Evolutionary conservation across 2,329 filamentous ascomycete genomes (phyloP).

Genomic region (Chalaropsis thielavioides): DNA sequence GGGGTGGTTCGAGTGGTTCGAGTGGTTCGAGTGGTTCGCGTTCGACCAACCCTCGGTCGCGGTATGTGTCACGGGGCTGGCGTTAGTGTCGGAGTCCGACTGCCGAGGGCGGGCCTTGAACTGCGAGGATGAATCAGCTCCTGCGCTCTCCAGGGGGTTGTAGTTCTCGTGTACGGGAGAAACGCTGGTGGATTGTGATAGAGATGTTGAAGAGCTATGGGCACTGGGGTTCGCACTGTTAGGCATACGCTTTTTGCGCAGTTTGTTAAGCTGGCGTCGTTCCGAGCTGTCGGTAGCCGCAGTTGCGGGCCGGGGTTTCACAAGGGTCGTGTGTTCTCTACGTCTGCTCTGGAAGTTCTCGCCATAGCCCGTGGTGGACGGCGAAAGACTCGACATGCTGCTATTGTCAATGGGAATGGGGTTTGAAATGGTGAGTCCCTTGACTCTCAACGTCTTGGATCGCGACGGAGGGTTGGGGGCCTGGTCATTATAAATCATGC

Average conservation of each 20-base stretch:
- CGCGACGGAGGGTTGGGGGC: slow-evolving; percentile 1
- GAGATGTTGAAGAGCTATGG: slow-evolving; percentile 73
- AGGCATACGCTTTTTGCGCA: slow-evolving; percentile 72
- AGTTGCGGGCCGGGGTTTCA: slow-evolving; percentile 47
- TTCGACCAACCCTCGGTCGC: background rate
- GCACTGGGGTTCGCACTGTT: slow-evolving; percentile 71
- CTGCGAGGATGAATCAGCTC: slow-evolving; percentile 7
- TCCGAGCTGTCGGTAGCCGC: slow-evolving; percentile 40
- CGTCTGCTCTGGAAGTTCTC: slow-evolving; percentile 34
- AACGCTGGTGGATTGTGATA: slow-evolving; percentile 34
- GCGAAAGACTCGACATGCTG: slow-evolving; percentile 22
- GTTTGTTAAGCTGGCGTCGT: slow-evolving; percentile 69
- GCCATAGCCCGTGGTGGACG: slow-evolving; percentile 26
- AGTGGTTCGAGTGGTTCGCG: background rate
- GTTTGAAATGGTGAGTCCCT: slow-evolving; percentile 16
- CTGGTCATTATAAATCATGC: background rate
- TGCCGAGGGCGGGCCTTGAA: background rate
- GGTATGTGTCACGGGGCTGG: background rate
- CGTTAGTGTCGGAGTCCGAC: background rate
- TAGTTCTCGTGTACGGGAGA: slow-evolving; percentile 34
- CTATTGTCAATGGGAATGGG: slow-evolving; percentile 22
- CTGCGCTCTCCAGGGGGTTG: slow-evolving; percentile 32
- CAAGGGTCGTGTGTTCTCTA: slow-evolving; percentile 29
- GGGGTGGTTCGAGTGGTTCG: too few species aligned
- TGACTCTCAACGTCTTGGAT: slow-evolving; percentile 7